Percentiles rank a stretch among this genome's conserved stretches.
Evolutionary conservation across 805 yeast species (phyloP).

Genomic region (Ogataea parapolymorpha): DNA sequence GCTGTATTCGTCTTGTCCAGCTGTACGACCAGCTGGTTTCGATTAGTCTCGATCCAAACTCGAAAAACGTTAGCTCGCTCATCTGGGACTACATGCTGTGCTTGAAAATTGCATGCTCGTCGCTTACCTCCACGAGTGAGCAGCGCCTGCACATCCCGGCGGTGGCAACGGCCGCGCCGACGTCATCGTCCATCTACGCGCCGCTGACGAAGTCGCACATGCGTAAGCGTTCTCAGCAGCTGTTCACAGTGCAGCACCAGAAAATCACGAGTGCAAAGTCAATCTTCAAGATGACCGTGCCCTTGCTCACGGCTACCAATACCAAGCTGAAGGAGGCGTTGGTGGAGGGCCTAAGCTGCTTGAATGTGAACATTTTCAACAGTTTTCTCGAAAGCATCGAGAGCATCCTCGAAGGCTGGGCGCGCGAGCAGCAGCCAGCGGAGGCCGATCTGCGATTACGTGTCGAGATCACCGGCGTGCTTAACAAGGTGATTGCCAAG

Average conservation of each 20-base stretch:
- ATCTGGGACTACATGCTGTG: constrained; percentile 56
- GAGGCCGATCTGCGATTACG: constrained; percentile 38
- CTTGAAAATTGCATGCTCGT: constrained; percentile 86
- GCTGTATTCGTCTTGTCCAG: constrained; percentile 84
- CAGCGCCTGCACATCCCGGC: constrained; percentile 68
- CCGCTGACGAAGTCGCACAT: constrained; percentile 57
- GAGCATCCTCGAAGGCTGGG: constrained; percentile 54
- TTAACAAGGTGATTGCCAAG: constrained; percentile 64
- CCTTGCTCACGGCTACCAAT: constrained; percentile 69
- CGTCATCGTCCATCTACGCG: constrained; percentile 31
- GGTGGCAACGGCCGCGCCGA: constrained; percentile 8
- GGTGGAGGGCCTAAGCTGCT: constrained; percentile 83
- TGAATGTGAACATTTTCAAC: constrained; percentile 84
- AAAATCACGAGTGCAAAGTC: constrained; percentile 90
- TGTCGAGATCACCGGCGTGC: constrained; percentile 73
- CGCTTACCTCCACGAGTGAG: constrained; percentile 84
- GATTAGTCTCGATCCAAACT: constrained; percentile 42
- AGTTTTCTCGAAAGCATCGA: constrained; percentile 77
- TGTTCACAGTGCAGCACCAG: constrained; percentile 81
- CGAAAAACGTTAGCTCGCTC: constrained; percentile 25
- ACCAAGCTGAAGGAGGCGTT: constrained; percentile 76
- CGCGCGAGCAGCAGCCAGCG: constrained; percentile 36
- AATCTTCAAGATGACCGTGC: constrained; percentile 82
- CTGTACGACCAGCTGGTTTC: constrained; percentile 67
- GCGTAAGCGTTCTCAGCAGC: constrained; percentile 73